Percentiles rank a stretch among this genome's conserved stretches.
These are phyloP conservation scores for Lentinula edodes DNA, from an alignment of 768 basidiomycete genomes.

Conservation along the genomic window DNA sequence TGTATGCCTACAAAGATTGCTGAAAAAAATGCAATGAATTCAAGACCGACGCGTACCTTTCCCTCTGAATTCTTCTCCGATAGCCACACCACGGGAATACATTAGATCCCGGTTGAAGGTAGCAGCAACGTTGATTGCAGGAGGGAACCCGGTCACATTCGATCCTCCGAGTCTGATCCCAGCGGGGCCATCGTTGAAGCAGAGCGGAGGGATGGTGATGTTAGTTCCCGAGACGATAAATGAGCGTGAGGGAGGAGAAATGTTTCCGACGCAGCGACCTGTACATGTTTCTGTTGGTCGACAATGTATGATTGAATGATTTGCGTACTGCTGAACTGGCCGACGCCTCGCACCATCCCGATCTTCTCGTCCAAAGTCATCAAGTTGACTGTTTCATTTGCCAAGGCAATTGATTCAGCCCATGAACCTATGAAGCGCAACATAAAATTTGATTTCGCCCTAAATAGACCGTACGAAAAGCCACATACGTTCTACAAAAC, in stretches of 20 bases:
- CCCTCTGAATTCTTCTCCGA: conserved; percentile 64
- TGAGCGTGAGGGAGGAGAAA: conserved; percentile 26
- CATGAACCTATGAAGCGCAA: conserved; percentile 30
- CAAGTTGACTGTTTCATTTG: conserved; percentile 26
- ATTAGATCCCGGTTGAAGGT: conserved; percentile 60
- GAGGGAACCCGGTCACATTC: conserved; percentile 47
- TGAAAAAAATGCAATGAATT: neutral
- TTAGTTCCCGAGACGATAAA: conserved; percentile 5
- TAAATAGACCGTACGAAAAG: neutral
- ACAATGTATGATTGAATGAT: neutral
- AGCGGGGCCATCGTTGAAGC: conserved; percentile 45
- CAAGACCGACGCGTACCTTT: conserved; percentile 35
- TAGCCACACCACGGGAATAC: conserved; percentile 52
- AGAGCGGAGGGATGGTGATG: conserved; percentile 34
- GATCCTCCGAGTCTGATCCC: conserved; percentile 25
- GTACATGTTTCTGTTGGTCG: neutral
- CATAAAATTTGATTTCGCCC: neutral
- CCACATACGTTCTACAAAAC: conserved; percentile 2
- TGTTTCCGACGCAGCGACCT: conserved; percentile 47
- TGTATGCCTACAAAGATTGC: conserved; percentile 16
- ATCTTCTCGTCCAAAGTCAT: conserved; percentile 44
- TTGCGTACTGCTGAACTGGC: conserved; percentile 31
- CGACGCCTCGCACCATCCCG: conserved; percentile 39
- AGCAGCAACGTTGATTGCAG: conserved; percentile 49
- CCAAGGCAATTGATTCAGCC: conserved; percentile 36